A percentile compares a stretch with the other conserved stretches of the same genome.
These are phyloP conservation scores for Arachis hypogaea DNA, from an alignment of 306 rosid genomes.

Conservation along the genomic window DNA sequence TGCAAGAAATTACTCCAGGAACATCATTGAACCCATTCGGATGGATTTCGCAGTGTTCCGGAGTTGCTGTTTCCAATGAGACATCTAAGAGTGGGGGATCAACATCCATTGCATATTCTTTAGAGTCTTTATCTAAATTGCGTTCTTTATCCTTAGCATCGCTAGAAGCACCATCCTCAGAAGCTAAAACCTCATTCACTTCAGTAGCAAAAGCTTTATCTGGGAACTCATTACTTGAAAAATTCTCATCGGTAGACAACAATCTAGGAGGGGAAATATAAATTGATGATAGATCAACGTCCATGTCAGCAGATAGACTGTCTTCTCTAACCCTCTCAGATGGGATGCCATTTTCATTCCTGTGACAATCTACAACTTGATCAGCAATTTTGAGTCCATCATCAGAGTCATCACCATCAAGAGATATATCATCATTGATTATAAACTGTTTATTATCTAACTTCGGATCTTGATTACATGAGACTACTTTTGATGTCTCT, in stretches of 20 bases:
- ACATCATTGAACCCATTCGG: constrained; percentile 44
- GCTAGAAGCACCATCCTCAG: constrained; percentile 37
- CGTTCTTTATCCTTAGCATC: constrained; percentile 31
- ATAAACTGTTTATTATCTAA: constrained; percentile 23
- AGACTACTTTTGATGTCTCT: constrained; percentile 34
- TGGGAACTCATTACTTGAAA: constrained; percentile 34
- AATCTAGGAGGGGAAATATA: constrained; percentile 60
- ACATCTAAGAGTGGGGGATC: constrained; percentile 42
- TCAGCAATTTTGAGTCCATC: constrained; percentile 24
- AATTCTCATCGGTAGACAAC: constrained; percentile 58
- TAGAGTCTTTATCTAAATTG: constrained; percentile 30
- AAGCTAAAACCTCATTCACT: constrained; percentile 44
- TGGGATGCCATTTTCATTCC: constrained; percentile 32
- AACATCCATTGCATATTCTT: constrained; percentile 45
- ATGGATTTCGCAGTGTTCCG: constrained; percentile 42
- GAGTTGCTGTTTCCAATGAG: constrained; percentile 40
- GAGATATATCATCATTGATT: constrained; percentile 20
- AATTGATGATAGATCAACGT: constrained; percentile 59
- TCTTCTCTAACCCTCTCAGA: constrained; percentile 48
- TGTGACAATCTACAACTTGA: constrained; percentile 33
- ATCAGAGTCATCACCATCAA: constrained; percentile 41
- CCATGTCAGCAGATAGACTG: constrained; percentile 54
- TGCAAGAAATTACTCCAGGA: constrained; percentile 18
- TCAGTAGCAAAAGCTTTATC: constrained; percentile 28
- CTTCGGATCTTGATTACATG: constrained; percentile 26